Base-by-base conservation (phyloP, 768 basidiomycete genomes). In the Auricularia sp. region DNA sequence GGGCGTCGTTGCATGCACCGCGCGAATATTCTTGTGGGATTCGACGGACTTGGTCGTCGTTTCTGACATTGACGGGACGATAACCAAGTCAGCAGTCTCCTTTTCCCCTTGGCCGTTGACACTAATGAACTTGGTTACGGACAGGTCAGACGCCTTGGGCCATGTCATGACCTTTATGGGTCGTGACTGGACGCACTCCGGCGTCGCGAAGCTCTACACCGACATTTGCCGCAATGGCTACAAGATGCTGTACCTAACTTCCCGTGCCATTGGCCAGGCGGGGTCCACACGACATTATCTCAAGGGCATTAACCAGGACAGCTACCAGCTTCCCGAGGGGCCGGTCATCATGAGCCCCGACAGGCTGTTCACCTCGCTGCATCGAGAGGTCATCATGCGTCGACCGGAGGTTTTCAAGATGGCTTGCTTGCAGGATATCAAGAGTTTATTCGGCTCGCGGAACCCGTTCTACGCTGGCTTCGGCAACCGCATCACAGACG, bases 371-470 rank as follows among this genome's bases (percentile, higher is more conserved):
- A 89, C 92, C 10, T 93, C 92, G 16, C 76, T 98, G 47, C 97
- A 98, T 75, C 86, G 97, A 3, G 97, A 99, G 77, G 96, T 99
- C 16, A 96, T 99, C 71, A 91, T 98, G 89, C 88, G 95, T 43
- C 98, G 98, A 74, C 97, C 97, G 0, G 97, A 99, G 72, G 84
- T 98, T n/a, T 99, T 99, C 83, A 99, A 99, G 78, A 99, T 99
- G 97, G 94, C 96, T 1, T 98, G 95, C 76, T 77, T 98, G 65
- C 83, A 94, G 53, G 97, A 98, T 76, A 96, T 98, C 63, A 91
- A 91, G 68, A 81, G 93, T 23, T 74, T 98, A 5, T 99, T 98
- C 71, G 90, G 90, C 4, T 76, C 79, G 36, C 80, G 83, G 67
- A 88, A 84, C 67, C 89, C 94, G 0, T 99, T 98, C 77, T 98